Evolutionary conservation across 192 early-diverging fungal species (phyloP).

Genomic region (Coemansia sp.): DNA sequence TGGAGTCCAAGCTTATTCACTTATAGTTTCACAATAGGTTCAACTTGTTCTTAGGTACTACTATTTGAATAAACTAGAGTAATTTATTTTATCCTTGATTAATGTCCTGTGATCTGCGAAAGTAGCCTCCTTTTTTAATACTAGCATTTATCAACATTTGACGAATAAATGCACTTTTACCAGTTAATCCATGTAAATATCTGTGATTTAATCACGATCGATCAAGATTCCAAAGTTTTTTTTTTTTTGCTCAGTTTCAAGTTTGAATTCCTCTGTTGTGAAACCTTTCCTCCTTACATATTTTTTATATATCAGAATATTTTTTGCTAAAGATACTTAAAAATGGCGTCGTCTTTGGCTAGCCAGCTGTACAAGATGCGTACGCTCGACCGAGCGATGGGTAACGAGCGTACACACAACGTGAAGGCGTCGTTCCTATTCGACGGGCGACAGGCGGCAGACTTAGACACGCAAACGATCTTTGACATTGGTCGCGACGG

Average conservation of each 20-base stretch:
- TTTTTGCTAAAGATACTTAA: constrained; percentile 4
- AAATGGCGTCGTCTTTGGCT: constrained; percentile 64
- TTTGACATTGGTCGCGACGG: constrained; percentile 83
- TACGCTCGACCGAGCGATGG: constrained; percentile 62
- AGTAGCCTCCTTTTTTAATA: background rate
- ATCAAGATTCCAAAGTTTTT: background rate
- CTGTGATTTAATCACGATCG: background rate
- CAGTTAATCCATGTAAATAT: too few relatives aligned
- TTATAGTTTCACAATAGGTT: too few relatives aligned
- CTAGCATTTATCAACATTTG: background rate
- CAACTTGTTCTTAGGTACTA: too few relatives aligned
- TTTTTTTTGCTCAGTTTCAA: background rate
- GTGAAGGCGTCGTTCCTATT: constrained; percentile 81
- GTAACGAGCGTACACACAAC: constrained; percentile 60
- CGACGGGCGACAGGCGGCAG: constrained; percentile 78
- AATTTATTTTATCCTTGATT: too few relatives aligned
- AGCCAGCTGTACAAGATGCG: constrained; percentile 68
- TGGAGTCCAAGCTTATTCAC: too few relatives aligned
- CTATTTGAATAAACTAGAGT: too few relatives aligned
- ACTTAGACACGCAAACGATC: constrained; percentile 86
- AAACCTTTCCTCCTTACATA: background rate
- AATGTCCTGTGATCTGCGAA: too few relatives aligned
- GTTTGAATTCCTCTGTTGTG: background rate
- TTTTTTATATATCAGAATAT: constrained; percentile 1
- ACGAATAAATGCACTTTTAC: background rate